phyloP scores from a whole-genome alignment of 225 moss, liverwort and hornwort genomes.

The Bryoerythrophyllum caledonicum region DNA sequence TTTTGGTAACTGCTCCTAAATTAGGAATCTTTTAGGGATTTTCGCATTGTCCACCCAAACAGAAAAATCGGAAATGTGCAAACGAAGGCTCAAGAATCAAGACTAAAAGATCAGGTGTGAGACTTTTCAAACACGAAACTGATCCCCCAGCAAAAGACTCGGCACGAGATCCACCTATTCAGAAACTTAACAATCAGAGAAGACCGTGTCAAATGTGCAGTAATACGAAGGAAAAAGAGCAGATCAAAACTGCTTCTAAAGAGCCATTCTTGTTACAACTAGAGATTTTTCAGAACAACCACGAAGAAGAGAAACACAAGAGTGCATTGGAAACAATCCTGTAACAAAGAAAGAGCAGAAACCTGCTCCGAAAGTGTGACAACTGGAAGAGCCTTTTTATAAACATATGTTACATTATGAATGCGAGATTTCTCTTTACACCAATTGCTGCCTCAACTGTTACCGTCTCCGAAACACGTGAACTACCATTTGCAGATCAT shows the following conservation, averaged over 20 bases:
- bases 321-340: neutral
- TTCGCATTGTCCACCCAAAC: too few relatives aligned
- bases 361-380: slow-evolving; percentile 28
- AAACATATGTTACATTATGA: slow-evolving; percentile 40
- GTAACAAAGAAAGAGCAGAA: slow-evolving; percentile 20
- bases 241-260: neutral
- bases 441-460: neutral
- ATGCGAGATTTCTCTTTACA: neutral
- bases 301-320: too few relatives aligned
- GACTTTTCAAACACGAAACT: neutral
- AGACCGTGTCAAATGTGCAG: neutral
- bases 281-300: too few relatives aligned
- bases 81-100: neutral
- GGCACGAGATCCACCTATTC: neutral
- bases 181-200: neutral
- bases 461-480: neutral
- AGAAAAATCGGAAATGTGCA: too few relatives aligned
- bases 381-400: neutral
- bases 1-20: too few relatives aligned
- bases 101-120: neutral
- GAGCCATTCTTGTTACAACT: too few relatives aligned
- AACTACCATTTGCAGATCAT: slow-evolving; percentile 1
- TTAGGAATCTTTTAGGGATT: too few relatives aligned
- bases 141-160: neutral
- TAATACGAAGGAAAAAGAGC: neutral